These are phyloP conservation scores for Tremellales sp. DNA, from an alignment of 1,284 basidiomycete genomes.

Conservation along the genomic window DNA sequence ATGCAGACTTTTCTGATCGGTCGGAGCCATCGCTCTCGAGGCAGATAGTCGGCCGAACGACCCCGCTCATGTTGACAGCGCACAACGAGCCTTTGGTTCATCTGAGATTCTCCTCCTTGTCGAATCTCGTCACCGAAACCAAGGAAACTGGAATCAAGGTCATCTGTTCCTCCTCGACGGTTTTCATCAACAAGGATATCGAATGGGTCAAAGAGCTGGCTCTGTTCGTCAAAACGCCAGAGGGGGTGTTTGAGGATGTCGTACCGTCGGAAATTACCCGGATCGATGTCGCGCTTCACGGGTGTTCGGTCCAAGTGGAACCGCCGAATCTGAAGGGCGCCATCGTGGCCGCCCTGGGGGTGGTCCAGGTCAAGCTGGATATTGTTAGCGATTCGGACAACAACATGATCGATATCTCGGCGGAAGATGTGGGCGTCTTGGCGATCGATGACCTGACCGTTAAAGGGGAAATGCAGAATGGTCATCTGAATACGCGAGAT, in stretches of 20 bases:
- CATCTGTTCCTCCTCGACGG: slow-evolving; percentile 63
- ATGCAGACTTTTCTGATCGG: slow-evolving; percentile 53
- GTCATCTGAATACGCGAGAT: slow-evolving; percentile 32
- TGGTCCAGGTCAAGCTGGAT: slow-evolving; percentile 64
- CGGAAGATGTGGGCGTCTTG: slow-evolving; percentile 55
- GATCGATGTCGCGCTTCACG: slow-evolving; percentile 62
- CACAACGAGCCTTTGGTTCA: slow-evolving; percentile 54
- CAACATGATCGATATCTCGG: slow-evolving; percentile 54
- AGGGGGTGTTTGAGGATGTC: slow-evolving; percentile 90
- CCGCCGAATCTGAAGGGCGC: slow-evolving; percentile 62
- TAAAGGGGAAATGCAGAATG: slow-evolving; percentile 20
- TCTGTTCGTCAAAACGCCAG: slow-evolving; percentile 74
- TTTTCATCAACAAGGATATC: slow-evolving; percentile 62
- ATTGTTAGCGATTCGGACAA: slow-evolving; percentile 64
- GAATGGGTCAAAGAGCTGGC: slow-evolving; percentile 63
- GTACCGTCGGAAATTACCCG: slow-evolving; percentile 83
- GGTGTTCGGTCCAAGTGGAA: slow-evolving; percentile 64
- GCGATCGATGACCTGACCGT: slow-evolving; percentile 61
- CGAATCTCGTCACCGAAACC: slow-evolving; percentile 61
- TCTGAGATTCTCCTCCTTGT: slow-evolving; percentile 63
- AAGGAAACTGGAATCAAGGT: slow-evolving; percentile 77
- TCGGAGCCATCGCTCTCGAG: slow-evolving; percentile 11
- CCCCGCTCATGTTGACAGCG: slow-evolving; percentile 31
- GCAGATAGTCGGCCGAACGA: slow-evolving; percentile 31
- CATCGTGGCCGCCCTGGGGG: slow-evolving; percentile 62